Base-by-base conservation (phyloP, 768 basidiomycete species). In the Naganishia kalamii region DNA sequence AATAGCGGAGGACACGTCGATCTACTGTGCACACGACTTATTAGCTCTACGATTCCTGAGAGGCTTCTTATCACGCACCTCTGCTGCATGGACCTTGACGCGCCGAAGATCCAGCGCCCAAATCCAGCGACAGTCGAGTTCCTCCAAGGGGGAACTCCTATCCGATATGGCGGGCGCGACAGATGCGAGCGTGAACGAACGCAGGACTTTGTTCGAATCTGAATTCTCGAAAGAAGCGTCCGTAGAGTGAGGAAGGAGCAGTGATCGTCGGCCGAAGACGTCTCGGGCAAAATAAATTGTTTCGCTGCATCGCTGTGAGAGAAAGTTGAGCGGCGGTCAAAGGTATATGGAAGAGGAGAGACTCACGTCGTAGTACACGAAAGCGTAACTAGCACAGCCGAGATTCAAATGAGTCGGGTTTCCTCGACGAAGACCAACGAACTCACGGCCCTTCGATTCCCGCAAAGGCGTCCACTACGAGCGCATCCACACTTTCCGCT, bases 351-450 rank as follows among this genome's bases (percentile, higher is more conserved):
- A 23, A 12, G 51, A 7, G 25, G 19, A 30, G 40, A 1, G 10
- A 66, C 73, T 17, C 47, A 75, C 76, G 30, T 74, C 65, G 27
- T 70, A 65, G 50, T 70, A 75, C 21, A 75, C 67, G 52, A 76
- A 74, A 4, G 75, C 77, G 52, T 72, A 77, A 41, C 76, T 71
- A n/a, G n/a, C n/a, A n/a, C n/a, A n/a, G n/a, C n/a, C n/a, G n/a
- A n/a, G n/a, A n/a, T n/a, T n/a, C n/a, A n/a, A n/a, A n/a, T n/a
- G n/a, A n/a, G n/a, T n/a, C n/a, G n/a, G 62, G 13, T 46, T 19
- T 8, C 19, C n/a, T 12, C 27, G 32, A 21, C 12, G n/a, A 15
- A 2, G 6, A 33, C 4, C 27, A 25, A 21, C 11, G 23, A 8
- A 74, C 76, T 71, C 44, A 77, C 75, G 75, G 74, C 40, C 75